A percentile compares a stretch with the other conserved stretches of the same genome.
phyloP scores from a whole-genome alignment of 305 asterid genomes.

The Fraxinus nigra region DNA sequence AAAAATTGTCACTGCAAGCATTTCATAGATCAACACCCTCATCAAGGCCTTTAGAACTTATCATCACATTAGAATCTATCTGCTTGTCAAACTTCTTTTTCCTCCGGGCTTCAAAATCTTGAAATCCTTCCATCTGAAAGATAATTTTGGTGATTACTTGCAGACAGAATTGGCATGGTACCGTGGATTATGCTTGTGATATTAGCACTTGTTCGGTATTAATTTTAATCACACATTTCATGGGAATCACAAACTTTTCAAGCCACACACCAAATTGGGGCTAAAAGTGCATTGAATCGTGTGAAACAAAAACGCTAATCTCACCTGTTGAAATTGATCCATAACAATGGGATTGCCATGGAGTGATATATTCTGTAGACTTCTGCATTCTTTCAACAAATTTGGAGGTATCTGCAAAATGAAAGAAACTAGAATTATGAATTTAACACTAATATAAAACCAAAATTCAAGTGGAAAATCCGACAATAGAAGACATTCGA shows the following conservation, averaged over 20 bases:
- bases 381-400: neutral
- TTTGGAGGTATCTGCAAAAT: slow-evolving; percentile 4
- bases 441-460: neutral
- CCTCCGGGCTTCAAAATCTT: slow-evolving; percentile 85
- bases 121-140: slow-evolving; percentile 82
- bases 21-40: slow-evolving; percentile 90
- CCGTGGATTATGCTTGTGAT: neutral
- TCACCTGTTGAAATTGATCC: slow-evolving; percentile 90
- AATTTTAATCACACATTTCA: neutral
- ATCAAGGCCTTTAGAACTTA: slow-evolving; percentile 91
- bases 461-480: neutral
- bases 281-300: neutral
- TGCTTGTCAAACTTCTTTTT: slow-evolving; percentile 87
- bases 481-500: neutral
- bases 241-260: too few species aligned
- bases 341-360: slow-evolving; percentile 75
- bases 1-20: slow-evolving; percentile 15
- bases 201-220: neutral
- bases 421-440: slow-evolving; percentile 15
- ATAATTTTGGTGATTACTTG: neutral
- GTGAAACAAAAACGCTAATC: neutral
- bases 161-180: neutral
- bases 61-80: slow-evolving; percentile 91
- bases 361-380: neutral
- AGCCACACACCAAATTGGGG: too few species aligned